Evolutionary conservation across 1,139 yeast species (phyloP), one percentile per base, ranked within the genome.

Genomic region (Hemisphaericaspora subhashii): DNA sequence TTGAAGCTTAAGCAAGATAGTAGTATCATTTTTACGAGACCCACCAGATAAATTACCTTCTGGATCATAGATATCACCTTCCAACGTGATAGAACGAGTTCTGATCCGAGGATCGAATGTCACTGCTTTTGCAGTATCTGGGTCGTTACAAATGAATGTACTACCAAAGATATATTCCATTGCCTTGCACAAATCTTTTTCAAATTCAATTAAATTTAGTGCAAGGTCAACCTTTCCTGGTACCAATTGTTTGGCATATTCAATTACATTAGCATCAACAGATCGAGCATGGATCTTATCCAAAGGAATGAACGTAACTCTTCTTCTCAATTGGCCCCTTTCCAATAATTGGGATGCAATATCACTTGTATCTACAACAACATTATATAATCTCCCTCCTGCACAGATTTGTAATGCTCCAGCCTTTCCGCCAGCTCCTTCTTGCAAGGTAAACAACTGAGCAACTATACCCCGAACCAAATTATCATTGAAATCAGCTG

Each of bases 11-110:
- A 80, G 61, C 42, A 92, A 68, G 4, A 85, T 61, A 0, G 89
- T 77, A 5, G 77, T 71, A 11, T 79, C 72, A 35, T 68, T 64
- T 47, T 73, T 79, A 48, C 92, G 75, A 16, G 95, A 83, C n/a
- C 98, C 98, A 38, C 99, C 99, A 1, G 97, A 86, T 29, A 94
- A 68, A 16, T 95, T 88, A 11, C 99, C 99, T 51, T 85, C 89
- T 0, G 98, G 98, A 57, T 94, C 98, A 62, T 90, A 94, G 9
- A 84, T 77, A 61, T 92, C 98, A 35, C 98, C 99, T 38, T 90
- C 94, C 30, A 86, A 60, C 0, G 99, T 94, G 11, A 94, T 90
- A n/a, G 96, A 84, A 53, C 92, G 80, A 0, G 90, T 73, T 47
- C 87, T 74, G 11, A 92, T 81, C 42, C 79, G 73, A 0, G 92